Conservation (phyloP, 371 early-diverging fungal species). For the Mortierella sp. region DNA sequence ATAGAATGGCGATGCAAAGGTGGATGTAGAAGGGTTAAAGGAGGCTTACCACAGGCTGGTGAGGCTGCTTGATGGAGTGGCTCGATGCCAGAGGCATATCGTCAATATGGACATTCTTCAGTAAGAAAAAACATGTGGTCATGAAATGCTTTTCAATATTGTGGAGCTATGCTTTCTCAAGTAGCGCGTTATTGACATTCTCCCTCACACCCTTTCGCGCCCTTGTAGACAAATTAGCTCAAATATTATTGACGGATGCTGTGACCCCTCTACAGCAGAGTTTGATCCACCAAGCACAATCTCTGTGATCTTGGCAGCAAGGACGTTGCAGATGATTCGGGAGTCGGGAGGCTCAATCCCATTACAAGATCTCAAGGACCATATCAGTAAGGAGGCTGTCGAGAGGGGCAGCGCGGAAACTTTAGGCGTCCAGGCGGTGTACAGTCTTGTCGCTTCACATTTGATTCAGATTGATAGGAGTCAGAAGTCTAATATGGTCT, state of each 20-base stretch:
- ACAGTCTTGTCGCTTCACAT: constrained; percentile 44
- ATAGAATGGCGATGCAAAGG: constrained; percentile 31
- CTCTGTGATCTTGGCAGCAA: constrained; percentile 23
- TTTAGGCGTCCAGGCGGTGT: constrained; percentile 47
- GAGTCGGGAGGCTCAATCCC: constrained; percentile 34
- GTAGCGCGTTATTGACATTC: neutral
- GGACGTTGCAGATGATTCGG: constrained; percentile 32
- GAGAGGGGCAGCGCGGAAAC: constrained; percentile 19
- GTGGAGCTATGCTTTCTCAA: neutral
- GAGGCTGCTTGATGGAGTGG: constrained; percentile 34
- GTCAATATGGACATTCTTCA: constrained; percentile 47
- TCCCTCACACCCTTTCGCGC: neutral
- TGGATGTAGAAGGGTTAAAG: constrained; percentile 26
- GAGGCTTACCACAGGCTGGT: constrained; percentile 36
- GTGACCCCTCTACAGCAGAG: constrained; percentile 28
- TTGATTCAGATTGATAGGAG: constrained; percentile 48
- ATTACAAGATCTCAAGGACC: constrained; percentile 41
- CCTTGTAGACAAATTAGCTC: constrained; percentile 34
- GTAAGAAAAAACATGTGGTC: constrained; percentile 21
- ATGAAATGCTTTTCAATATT: neutral
- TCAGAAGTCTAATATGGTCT: constrained; percentile 37
- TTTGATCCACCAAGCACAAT: constrained; percentile 38
- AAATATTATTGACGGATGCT: constrained; percentile 38
- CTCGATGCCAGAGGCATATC: constrained; percentile 41
- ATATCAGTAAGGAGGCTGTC: constrained; percentile 32